Conservation (phyloP, 2,329 filamentous ascomycete genomes). For the Alternaria triticina region DNA sequence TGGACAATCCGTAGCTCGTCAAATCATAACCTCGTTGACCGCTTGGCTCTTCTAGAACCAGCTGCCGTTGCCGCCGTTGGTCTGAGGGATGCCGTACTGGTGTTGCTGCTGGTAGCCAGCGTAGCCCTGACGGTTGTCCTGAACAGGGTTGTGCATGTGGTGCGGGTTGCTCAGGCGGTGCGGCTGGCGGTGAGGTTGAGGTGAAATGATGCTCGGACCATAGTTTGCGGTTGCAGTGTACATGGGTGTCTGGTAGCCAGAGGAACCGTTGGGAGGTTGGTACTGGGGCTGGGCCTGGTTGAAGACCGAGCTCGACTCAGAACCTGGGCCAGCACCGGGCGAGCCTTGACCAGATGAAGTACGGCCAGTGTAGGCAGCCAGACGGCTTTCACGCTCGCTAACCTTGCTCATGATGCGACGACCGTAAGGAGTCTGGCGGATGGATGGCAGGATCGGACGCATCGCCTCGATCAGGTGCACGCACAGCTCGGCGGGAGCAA, state of each 20-base stretch:
- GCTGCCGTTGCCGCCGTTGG: conserved; percentile 8
- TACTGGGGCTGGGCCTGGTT: conserved; percentile 20
- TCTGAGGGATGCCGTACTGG: conserved; percentile 39
- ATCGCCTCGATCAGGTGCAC: conserved; percentile 78
- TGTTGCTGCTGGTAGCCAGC: conserved; percentile 48
- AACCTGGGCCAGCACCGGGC: conserved; percentile 35
- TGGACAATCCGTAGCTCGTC: conserved; percentile 54
- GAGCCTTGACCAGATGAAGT: conserved; percentile 31
- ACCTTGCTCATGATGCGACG: conserved; percentile 94
- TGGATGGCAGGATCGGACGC: conserved; percentile 80
- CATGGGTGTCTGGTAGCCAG: conserved; percentile 39
- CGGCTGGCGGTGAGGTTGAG: conserved; percentile 41
- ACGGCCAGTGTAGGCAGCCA: conserved; percentile 41
- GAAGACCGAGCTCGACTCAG: conserved; percentile 28
- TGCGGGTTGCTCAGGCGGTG: conserved; percentile 48
- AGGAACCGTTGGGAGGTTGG: conserved; percentile 11
- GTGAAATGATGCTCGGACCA: conserved; percentile 45
- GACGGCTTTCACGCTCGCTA: conserved; percentile 58
- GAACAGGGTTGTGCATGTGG: conserved; percentile 46
- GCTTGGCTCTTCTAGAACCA: conserved; percentile 15
- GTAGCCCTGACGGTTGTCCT: conserved; percentile 48
- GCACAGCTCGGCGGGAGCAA: conserved; percentile 41
- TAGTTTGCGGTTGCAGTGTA: conserved; percentile 46
- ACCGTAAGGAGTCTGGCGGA: conserved; percentile 91
- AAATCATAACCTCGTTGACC: conserved; percentile 57